phyloP scores from a whole-genome alignment of 106 monocot genomes.

The Xerophyta viscosa region DNA sequence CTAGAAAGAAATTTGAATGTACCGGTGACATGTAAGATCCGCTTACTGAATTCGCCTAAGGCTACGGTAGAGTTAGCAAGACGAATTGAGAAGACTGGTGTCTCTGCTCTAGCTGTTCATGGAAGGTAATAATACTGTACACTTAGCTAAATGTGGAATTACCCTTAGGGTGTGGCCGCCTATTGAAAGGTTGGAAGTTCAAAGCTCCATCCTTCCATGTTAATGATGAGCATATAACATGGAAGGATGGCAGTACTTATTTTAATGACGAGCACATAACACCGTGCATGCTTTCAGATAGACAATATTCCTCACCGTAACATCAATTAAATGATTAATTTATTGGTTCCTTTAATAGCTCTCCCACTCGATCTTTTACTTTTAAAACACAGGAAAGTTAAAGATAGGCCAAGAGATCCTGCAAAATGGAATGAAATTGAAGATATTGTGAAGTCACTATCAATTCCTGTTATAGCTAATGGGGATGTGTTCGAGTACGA shows the following conservation, averaged over 20 bases:
- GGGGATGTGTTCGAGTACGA: constrained; percentile 95
- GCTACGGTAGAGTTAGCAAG: constrained; percentile 82
- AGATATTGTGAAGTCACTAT: constrained; percentile 77
- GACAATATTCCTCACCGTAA: too few relatives aligned
- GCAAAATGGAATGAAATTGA: constrained; percentile 94
- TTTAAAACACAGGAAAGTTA: constrained; percentile 54
- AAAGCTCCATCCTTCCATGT: too few relatives aligned
- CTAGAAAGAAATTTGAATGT: constrained; percentile 74
- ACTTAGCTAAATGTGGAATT: too few relatives aligned
- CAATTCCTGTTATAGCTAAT: constrained; percentile 97
- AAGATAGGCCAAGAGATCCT: constrained; percentile 94
- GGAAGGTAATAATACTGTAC: constrained; percentile 53
- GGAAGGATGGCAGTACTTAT: too few relatives aligned
- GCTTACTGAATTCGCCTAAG: constrained; percentile 58
- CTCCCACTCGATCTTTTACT: too few relatives aligned
- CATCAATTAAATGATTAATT: too few relatives aligned
- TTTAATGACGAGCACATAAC: too few relatives aligned
- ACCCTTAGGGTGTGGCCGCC: too few relatives aligned
- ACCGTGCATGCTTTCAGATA: too few relatives aligned
- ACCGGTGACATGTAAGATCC: constrained; percentile 86
- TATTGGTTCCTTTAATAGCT: too few relatives aligned
- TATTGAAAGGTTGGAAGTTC: too few relatives aligned
- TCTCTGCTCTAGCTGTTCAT: constrained; percentile 91
- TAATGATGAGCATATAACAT: too few relatives aligned
- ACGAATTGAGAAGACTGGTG: constrained; percentile 82